Evolutionary conservation across 73 alveolate genomes (phyloP).

Genomic region (Diophrys sp.): DNA sequence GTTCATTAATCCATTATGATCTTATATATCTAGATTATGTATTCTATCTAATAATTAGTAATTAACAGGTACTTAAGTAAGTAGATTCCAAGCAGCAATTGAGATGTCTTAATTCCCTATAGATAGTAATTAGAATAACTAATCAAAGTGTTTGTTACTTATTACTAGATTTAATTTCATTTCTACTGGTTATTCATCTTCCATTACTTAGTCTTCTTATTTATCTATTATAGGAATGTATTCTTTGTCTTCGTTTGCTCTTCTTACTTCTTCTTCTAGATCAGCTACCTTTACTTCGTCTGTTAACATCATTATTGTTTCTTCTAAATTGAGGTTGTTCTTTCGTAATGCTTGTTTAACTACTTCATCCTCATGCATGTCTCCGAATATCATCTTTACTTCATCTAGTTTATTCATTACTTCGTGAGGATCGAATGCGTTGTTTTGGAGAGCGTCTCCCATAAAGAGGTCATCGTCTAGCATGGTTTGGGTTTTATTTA

Average conservation of each 20-base stretch:
- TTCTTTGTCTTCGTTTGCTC: conserved; percentile 21
- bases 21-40: conserved; percentile 23
- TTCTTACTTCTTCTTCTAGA: conserved; percentile 46
- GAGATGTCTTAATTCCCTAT: conserved; percentile 58
- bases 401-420: conserved; percentile 10
- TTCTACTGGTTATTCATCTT: conserved; percentile 23
- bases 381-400: conserved; percentile 28
- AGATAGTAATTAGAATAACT: conserved; percentile 53
- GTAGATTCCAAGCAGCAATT: conserved; percentile 56
- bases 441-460: background rate
- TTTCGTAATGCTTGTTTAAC: conserved; percentile 50
- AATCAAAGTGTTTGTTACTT: conserved; percentile 56
- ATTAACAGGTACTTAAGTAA: conserved; percentile 67
- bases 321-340: conserved; percentile 47
- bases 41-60: conserved; percentile 29
- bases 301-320: conserved; percentile 43
- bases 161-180: conserved; percentile 44
- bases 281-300: conserved; percentile 36
- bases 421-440: conserved; percentile 2
- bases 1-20: conserved; percentile 9
- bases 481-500: background rate
- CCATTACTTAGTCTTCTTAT: conserved; percentile 21
- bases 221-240: conserved; percentile 31
- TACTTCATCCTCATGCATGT: conserved; percentile 18
- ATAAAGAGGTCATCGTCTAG: conserved; percentile 8